These are phyloP conservation scores for Coemansia sp. DNA, from an alignment of 192 early-diverging fungal species.

Conservation along the genomic window DNA sequence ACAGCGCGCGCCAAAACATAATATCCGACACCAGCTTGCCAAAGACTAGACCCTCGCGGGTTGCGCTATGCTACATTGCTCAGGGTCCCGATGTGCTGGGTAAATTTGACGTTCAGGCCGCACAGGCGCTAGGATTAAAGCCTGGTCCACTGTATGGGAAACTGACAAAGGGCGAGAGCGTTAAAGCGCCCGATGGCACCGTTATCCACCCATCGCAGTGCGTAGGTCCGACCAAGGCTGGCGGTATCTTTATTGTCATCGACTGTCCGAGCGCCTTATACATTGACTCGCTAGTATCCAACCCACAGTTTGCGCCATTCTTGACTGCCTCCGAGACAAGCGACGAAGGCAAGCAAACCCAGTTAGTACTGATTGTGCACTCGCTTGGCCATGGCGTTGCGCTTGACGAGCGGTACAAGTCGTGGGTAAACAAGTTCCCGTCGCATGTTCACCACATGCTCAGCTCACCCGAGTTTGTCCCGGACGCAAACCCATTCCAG, in stretches of 20 bases:
- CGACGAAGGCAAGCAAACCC: slow-evolving; percentile 25
- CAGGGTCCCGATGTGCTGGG: slow-evolving; percentile 72
- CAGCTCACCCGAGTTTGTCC: slow-evolving; percentile 63
- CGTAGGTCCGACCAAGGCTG: slow-evolving; percentile 59
- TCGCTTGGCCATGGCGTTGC: slow-evolving; percentile 66
- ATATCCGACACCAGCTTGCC: slow-evolving; percentile 29
- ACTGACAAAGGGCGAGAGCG: slow-evolving; percentile 64
- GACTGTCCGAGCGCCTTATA: slow-evolving; percentile 67
- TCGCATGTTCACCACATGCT: slow-evolving; percentile 77
- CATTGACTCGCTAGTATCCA: slow-evolving; percentile 51
- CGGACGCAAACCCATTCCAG: slow-evolving; percentile 68
- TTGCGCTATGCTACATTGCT: slow-evolving; percentile 71
- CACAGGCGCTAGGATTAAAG: slow-evolving; percentile 66
- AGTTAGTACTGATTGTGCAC: slow-evolving; percentile 65
- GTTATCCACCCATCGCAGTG: slow-evolving; percentile 75
- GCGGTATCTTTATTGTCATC: slow-evolving; percentile 67
- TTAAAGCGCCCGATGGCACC: slow-evolving; percentile 62
- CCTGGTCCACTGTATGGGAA: slow-evolving; percentile 65
- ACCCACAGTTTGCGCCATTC: slow-evolving; percentile 55
- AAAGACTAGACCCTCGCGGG: slow-evolving; percentile 54
- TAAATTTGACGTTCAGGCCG: slow-evolving; percentile 76
- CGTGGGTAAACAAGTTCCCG: slow-evolving; percentile 77
- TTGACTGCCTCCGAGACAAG: slow-evolving; percentile 12
- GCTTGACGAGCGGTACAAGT: slow-evolving; percentile 62
- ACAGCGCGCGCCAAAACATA: slow-evolving; percentile 11